Base-by-base conservation (phyloP, 176 grass and related monocot genomes). In the Saccharum officinarum region DNA sequence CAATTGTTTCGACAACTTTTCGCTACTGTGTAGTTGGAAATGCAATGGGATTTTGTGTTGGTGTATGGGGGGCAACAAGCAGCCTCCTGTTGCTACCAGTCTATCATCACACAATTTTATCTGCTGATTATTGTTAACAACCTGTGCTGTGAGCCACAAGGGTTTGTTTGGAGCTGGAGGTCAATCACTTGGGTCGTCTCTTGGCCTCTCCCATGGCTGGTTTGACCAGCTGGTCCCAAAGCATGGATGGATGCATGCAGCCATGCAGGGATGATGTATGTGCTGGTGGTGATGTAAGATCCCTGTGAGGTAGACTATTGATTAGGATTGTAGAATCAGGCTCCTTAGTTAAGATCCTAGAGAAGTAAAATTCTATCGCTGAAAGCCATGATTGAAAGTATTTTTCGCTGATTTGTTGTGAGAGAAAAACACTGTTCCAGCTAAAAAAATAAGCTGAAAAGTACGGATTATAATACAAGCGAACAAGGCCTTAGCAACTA, bases 81-180 rank as follows among this genome's bases (percentile, higher is more conserved):
- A 67, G 41, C 26, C 22, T 44, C 55, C 11, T 54, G 57, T 37
- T 66, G 52, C 54, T 59, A 20, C n/a, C 83, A 52, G 39, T 70
- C 70, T 26, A 41, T 46, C 16, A 42, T 59, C 54, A n/a, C 54
- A n/a, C 66, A 79, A 78, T 39, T 14, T 87, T 12, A 7, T 71
- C 61, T 63, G 61, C 26, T 31, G 34, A 36, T 36, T 26, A 39
- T 39, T 39, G 20, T 39, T 10, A 14, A 23, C 38, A 41, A 5
- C 68, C 68, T 41, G 38, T 31, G 25, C 7, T 47, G 3, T 73
- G 70, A 46, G 25, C 71, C 42, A 73, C 42, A 73, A 73, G 25
- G 41, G 42, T 73, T 30, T 47, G 6, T 17, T 73, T 47, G 23
- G 69, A 72, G 40, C 6, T 44, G 69, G 42, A 16, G 70, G 40